Evolutionary conservation across 108 stramenopile species (phyloP), one percentile per base, ranked within the genome.

Genomic region (Stephanodiscus minutulus): DNA sequence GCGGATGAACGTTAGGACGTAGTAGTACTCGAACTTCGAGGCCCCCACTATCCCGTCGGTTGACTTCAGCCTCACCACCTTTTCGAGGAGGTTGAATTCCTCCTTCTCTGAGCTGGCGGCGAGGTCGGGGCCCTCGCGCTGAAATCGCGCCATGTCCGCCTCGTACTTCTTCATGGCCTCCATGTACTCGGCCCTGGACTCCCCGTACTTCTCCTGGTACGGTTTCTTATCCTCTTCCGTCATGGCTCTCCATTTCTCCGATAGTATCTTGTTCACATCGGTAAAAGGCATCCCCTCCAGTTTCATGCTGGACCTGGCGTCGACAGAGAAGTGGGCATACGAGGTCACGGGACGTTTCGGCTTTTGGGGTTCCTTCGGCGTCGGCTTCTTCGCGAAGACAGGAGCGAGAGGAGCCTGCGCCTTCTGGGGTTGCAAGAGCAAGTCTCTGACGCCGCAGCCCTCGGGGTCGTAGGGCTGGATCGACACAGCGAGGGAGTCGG

Each of bases 1-100:
- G 6, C 91, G 92, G 52, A 96, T 91, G 68, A 82, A 96, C 5
- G 92, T 93, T 53, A 93, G 58, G 7, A 93, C 95, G 58, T 86
- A 84, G 58, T 64, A 87, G 54, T 83, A 85, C 21, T 81, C 56
- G 46, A 64, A 83, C 64, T 85, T 76, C 56, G 66, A 72, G 28
- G 84, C 82, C 52, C 81, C 70, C 5, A 66, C 49, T 17, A 78
- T 62, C 6, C 84, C 81, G 48, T 80, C 64, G 11, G 57, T 65
- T 0, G 70, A 67, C 41, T 75, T 87, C 24, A 92, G 72, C 31
- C 80, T 88, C 64, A 95, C 88, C 22, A 95, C 91, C 74, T 91
- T 91, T 53, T 88, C 90, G 73, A 90, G 90, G 39, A 94, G 62
- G 25, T 74, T 73, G 21, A 71, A 66, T n/a, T 79, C 81, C 17